Base-by-base conservation (phyloP, 139 green algal species). In the Chlamydomonas sphaeroides region DNA sequence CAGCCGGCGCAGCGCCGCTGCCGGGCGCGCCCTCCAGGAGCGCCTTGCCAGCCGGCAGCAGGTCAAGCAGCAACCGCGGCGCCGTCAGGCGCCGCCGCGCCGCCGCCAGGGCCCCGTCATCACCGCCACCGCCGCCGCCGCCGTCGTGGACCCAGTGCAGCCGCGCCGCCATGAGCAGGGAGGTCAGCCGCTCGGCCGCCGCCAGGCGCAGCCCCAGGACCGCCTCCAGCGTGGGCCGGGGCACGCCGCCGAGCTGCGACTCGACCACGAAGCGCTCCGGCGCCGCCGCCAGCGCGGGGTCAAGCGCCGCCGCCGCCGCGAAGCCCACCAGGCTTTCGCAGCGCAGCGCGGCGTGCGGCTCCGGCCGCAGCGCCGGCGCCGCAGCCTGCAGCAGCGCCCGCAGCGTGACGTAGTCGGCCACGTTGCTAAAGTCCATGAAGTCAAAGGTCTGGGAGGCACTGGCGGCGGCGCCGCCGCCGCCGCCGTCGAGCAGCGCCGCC, bases 381-480 rank as follows among this genome's bases (percentile, higher is more conserved):
- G 74, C 57, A 11, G 74, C 59, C 41, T 61, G 39, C 39, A 70
- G 8, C n/a, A 80, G 59, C n/a, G 57, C 57, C 59, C 45, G 74
- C 42, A 80, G 59, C 17, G 59, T 68, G n/a, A 75, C 65, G 32
- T 83, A 83, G 49, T 83, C 65, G 3, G 53, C 56, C 11, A 87
- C 82, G 33, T 87, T 87, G 65, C 45, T 77, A n/a, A 49, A 78
- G 56, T 87, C 72, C n/a, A 87, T 87, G 72, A 78, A 83, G 53
- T 87, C 82, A 61, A 78, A 87, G 0, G 28, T 28, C 59, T 35
- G 33, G 6, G 63, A 30, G 17, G 10, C 70, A 38, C 7, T 25
- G 41, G 0, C 33, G 30, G 48, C 15, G 48, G 11, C 20, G 51
- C 70, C 18, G 70, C 35, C 15, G 21, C 35, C 32, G 71, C 51